Base-by-base conservation (phyloP, 2,329 filamentous ascomycete species). In the Sporothrix dimorphospora region DNA sequence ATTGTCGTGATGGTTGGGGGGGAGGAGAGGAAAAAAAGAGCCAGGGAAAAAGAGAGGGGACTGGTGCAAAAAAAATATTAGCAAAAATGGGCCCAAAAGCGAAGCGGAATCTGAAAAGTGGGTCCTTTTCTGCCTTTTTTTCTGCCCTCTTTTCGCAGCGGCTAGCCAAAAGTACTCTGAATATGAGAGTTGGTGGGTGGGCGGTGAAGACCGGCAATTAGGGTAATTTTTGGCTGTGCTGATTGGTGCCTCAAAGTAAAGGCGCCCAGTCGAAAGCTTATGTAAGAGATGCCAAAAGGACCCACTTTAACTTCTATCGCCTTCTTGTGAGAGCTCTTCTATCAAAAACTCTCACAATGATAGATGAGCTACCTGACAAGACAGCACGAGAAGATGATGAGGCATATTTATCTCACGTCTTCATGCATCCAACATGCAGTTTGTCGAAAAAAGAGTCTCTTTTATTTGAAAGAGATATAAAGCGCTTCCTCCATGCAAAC, bases 191-290 rank as follows among this genome's bases (percentile, higher is more conserved):
- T 77, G 79, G 78, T 78, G 79, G 72, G 77, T 72, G 77, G 79
- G 83, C 84, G 84, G 83, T 85, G 78, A 79, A 47, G 5, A 7
- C 4, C 30, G 84, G 84, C 84, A 85, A 80, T 84, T 85, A 83
- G 83, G 83, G 83, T 78, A 78, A 69, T 66, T 19, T 34, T 40
- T 16, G 9, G 6, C 4, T 12, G 24, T 14, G 16, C 59, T 9
- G 8, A 7, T 59, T 55, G 45, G 38, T 72, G 72, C 73, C 66
- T 67, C 16, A 21, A 21, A 59, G 30, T 0, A 14, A 8, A 59
- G 69, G 73, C 63, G 11, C 38, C 34, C 1, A n/a, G 3, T 21
- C 19, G n/a, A 19, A 1, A 1, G 11, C 21, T 65, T 65, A 65
- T 21, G 30, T 65, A 65, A 38, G 6, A 63, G 38, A 65, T 42